These are phyloP conservation scores for Eucalyptus pauciflora DNA, from an alignment of 345 rosid genomes.

Conservation along the genomic window DNA sequence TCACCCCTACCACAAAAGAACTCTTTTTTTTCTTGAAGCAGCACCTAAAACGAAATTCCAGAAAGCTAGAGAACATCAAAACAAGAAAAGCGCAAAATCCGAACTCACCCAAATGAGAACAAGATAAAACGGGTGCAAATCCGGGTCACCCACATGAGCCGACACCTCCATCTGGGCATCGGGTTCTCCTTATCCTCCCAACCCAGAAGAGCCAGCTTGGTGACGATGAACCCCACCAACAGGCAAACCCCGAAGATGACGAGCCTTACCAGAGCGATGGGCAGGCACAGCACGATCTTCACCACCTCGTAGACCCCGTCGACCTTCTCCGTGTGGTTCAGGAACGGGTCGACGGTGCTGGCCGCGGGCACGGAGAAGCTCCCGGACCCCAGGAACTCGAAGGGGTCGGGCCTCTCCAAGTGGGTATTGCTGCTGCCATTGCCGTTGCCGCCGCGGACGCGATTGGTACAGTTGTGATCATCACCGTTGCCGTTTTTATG, in stretches of 20 bases:
- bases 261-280: constrained; percentile 51
- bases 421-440: background rate
- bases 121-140: constrained; percentile 61
- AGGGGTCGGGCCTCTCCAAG: constrained; percentile 28
- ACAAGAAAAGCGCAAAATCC: background rate
- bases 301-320: constrained; percentile 61
- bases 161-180: constrained; percentile 78
- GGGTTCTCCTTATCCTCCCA: constrained; percentile 87
- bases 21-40: background rate
- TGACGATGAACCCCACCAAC: constrained; percentile 58
- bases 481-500: background rate
- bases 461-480: background rate
- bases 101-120: constrained; percentile 77
- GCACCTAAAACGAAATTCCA: background rate
- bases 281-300: constrained; percentile 60
- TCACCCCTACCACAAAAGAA: background rate
- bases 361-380: constrained; percentile 36
- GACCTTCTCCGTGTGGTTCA: constrained; percentile 41
- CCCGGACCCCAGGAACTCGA: constrained; percentile 39
- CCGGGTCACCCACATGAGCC: constrained; percentile 92
- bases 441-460: background rate
- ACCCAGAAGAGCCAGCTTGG: constrained; percentile 59
- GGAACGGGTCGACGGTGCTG: constrained; percentile 64
- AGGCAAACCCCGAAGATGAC: constrained; percentile 56
- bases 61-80: background rate